A percentile compares a stretch with the other conserved stretches of the same genome.
phyloP scores from a whole-genome alignment of 176 grass and related monocot genomes.

The Bolboschoenus planiculmis region DNA sequence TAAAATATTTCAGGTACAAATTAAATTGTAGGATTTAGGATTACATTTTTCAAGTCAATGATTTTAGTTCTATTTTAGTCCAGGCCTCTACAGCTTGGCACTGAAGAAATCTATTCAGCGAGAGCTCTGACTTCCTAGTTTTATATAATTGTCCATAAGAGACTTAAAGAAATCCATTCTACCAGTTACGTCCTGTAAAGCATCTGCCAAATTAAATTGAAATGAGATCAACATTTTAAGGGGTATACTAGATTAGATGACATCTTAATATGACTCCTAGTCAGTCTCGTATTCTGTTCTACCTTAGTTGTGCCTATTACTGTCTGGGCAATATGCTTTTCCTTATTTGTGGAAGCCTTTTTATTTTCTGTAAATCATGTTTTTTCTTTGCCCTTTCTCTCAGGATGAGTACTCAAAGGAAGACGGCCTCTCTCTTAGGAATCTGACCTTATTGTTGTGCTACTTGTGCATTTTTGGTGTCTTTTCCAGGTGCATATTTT shows the following conservation, averaged over 20 bases:
- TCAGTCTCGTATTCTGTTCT: background rate
- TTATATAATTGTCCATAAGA: background rate
- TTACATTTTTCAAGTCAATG: background rate
- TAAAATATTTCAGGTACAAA: slow-evolving; percentile 69
- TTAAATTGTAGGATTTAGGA: background rate
- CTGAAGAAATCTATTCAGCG: no score
- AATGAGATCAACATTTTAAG: background rate
- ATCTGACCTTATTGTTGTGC: slow-evolving; percentile 63
- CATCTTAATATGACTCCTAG: background rate
- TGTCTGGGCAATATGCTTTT: background rate
- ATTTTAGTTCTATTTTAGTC: background rate
- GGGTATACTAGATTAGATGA: background rate
- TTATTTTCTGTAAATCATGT: slow-evolving; percentile 15
- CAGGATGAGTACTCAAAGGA: slow-evolving; percentile 87
- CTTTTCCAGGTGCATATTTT: slow-evolving; percentile 55
- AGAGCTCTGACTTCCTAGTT: no score
- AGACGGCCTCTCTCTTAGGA: slow-evolving; percentile 65
- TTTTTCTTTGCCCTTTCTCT: slow-evolving; percentile 10
- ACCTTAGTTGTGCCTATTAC: background rate
- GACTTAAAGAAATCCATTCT: background rate
- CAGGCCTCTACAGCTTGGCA: no score
- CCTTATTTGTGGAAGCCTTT: background rate
- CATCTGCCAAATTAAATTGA: background rate
- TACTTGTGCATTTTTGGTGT: slow-evolving; percentile 83
- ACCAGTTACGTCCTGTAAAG: no score